Evolutionary conservation across 1,284 basidiomycete species (phyloP).

Genomic region (Cystobasidium slooffiae): DNA sequence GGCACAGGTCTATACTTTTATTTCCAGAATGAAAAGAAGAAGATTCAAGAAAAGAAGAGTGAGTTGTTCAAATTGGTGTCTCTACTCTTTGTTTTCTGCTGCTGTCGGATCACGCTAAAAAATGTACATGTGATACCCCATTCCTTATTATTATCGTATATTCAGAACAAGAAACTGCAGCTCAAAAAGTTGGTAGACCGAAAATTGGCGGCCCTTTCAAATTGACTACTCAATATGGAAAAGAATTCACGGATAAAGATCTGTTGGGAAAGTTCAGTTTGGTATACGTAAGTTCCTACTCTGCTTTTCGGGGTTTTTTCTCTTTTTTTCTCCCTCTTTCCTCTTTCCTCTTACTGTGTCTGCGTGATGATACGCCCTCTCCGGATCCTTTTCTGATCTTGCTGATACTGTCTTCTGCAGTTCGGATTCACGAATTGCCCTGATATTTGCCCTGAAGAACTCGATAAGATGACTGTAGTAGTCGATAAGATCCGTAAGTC

Average conservation of each 20-base stretch:
- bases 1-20: conserved; percentile 84
- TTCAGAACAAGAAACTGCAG: conserved; percentile 52
- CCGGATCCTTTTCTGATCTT: not conserved
- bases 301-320: not conserved
- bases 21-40: conserved; percentile 84
- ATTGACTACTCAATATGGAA: conserved; percentile 70
- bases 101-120: not conserved
- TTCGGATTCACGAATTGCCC: conserved; percentile 98
- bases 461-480: conserved; percentile 92
- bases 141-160: too few relatives aligned
- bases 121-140: too few relatives aligned
- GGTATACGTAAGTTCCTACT: conserved; percentile 67
- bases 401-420: conserved; percentile 36
- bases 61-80: conserved; percentile 48
- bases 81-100: not conserved
- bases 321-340: too few relatives aligned
- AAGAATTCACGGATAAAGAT: conserved; percentile 79
- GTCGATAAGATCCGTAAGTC: conserved; percentile 73
- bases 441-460: conserved; percentile 97
- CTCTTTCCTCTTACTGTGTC: too few relatives aligned
- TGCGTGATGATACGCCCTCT: not conserved
- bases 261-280: conserved; percentile 79
- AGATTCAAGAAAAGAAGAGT: conserved; percentile 75
- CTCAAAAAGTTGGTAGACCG: conserved; percentile 64
- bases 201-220: conserved; percentile 89